Percentiles rank a stretch among this genome's conserved stretches.
phyloP scores from a whole-genome alignment of 371 early-diverging fungal genomes.

The Paraphysoderma sedebokerense region DNA sequence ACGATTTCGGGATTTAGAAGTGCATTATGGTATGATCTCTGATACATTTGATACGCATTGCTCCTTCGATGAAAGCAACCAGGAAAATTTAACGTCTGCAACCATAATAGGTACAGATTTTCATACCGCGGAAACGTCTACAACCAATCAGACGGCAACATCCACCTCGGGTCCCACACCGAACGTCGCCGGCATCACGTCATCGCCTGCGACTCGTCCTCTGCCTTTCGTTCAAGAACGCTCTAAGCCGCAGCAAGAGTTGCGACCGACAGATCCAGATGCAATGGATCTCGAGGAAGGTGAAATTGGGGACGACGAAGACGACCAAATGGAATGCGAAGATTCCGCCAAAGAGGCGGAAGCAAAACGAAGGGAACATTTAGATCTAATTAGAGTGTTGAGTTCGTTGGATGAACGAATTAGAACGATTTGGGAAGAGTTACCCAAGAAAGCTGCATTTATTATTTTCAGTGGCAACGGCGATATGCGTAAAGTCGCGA shows the following conservation, averaged over 20 bases:
- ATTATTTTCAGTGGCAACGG: background rate
- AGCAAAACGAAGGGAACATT: no score
- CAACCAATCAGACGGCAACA: background rate
- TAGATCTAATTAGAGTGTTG: background rate
- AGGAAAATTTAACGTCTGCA: no score
- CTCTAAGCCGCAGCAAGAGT: background rate
- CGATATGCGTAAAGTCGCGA: background rate
- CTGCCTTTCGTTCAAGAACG: background rate
- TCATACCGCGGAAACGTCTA: no score
- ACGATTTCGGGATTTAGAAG: conserved; percentile 13
- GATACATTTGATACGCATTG: background rate
- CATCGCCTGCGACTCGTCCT: no score
- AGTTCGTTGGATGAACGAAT: background rate
- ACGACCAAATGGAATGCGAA: no score
- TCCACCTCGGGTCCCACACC: background rate
- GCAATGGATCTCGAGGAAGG: no score
- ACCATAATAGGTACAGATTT: no score
- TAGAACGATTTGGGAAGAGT: background rate
- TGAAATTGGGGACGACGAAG: no score
- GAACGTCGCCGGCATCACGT: background rate
- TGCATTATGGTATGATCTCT: background rate
- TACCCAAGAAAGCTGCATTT: background rate
- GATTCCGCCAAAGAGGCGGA: no score
- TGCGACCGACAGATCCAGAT: background rate
- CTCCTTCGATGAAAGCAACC: no score